Evolutionary conservation across 495 filamentous ascomycete species (phyloP).

Genomic region (Neurospora discreta): DNA sequence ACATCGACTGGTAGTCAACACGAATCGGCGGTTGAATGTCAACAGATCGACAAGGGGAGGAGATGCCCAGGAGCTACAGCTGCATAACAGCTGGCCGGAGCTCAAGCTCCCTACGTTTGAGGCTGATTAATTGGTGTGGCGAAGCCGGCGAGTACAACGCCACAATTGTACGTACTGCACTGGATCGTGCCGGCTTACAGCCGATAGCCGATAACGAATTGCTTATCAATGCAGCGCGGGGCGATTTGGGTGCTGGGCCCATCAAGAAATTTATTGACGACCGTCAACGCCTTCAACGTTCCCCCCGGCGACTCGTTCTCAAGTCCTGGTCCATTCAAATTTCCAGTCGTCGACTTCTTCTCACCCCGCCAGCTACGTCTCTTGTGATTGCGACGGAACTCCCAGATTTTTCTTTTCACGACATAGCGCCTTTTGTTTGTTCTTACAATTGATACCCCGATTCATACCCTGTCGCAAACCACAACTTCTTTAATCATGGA

Average conservation of each 20-base stretch:
- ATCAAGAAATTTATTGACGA: slow-evolving; percentile 6
- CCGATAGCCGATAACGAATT: slow-evolving; percentile 2
- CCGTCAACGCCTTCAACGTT: not conserved
- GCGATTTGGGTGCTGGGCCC: slow-evolving; percentile 1
- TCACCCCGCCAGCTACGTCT: not conserved
- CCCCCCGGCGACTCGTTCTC: not conserved
- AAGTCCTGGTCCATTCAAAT: not conserved
- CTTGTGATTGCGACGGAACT: not conserved
- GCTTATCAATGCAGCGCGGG: slow-evolving; percentile 6
- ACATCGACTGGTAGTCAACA: not conserved
- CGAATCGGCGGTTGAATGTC: not conserved
- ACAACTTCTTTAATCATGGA: slow-evolving; percentile 42
- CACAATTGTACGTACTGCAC: not conserved
- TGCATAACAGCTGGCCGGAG: not conserved
- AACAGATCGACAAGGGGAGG: not conserved
- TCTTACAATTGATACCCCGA: not conserved
- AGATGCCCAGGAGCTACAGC: not conserved
- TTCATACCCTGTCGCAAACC: not conserved
- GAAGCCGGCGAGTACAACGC: not conserved
- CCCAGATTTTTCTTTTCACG: not conserved
- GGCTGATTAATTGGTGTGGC: not conserved
- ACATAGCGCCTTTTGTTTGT: not conserved
- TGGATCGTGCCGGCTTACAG: not conserved
- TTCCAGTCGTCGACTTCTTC: not conserved
- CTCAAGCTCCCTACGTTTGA: not conserved